These are phyloP conservation scores for Xylaria sp. DNA, from an alignment of 2,329 filamentous ascomycete species.

Conservation along the genomic window DNA sequence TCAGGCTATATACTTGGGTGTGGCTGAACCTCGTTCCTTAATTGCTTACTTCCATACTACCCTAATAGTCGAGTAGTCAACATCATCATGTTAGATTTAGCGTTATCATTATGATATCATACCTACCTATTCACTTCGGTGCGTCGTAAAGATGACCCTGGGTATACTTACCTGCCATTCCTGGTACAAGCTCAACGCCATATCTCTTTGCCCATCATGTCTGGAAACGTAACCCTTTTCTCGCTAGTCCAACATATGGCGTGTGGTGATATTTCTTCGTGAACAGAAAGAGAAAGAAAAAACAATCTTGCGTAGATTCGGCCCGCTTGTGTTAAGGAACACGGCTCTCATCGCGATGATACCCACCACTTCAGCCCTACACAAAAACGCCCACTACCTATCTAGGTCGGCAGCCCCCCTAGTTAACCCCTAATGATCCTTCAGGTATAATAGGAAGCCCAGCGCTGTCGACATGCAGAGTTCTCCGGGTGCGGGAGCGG, in stretches of 20 bases:
- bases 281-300: constrained; percentile 26
- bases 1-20: too few species aligned
- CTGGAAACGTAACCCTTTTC: constrained; percentile 2
- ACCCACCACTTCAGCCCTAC: constrained; percentile 50
- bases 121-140: not conserved
- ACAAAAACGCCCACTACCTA: constrained; percentile 18
- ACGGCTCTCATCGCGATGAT: constrained; percentile 29
- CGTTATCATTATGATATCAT: not conserved
- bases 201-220: not conserved
- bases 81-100: not conserved
- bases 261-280: constrained; percentile 28
- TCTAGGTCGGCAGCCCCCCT: not conserved
- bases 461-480: not conserved
- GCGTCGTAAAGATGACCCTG: too few species aligned
- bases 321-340: constrained; percentile 27
- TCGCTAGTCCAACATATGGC: not conserved
- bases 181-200: not conserved
- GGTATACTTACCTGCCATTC: too few species aligned
- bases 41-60: too few species aligned
- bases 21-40: not conserved
- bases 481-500: constrained; percentile 9
- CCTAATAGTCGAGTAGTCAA: too few species aligned
- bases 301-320: constrained; percentile 31
- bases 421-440: constrained; percentile 14
- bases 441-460: not conserved